Evolutionary conservation across 441 rosid species (phyloP), one percentile per base, ranked within the genome.

Genomic region (Euphorbia corollata): DNA sequence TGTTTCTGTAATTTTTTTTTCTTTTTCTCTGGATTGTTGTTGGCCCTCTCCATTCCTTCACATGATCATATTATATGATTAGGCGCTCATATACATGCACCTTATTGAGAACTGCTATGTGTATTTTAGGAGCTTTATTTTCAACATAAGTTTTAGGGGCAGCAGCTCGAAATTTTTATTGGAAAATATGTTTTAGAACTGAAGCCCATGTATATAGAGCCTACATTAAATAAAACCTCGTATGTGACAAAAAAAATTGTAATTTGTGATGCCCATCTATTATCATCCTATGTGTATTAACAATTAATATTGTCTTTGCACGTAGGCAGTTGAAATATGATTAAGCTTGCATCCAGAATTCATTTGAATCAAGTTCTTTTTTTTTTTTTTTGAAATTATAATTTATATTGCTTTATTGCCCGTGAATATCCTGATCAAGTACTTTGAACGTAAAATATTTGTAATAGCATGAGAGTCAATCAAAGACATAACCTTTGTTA

Each of bases 331-430:
- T 38, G n/a, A 43, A 55, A n/a, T 43, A 65, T 10, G 34, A 38
- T 15, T 16, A 56, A 45, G 48, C 68, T 67, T 63, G 61, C 53
- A 68, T 45, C 39, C 23, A 55, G 2, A 53, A 20, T 65, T 43
- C 69, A 39, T 63, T 62, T 24, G 15, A 32, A 57, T 57, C 63
- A 36, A 12, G 18, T 41, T 41, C 30, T 16, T 43, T 8, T 2
- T 32, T 32, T 36, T 43, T 63, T 45, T 19, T n/a, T 63, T 15
- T 61, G 47, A 19, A 41, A 48, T 0, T 30, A 47, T 57, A 47
- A 22, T 18, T 39, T 27, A 36, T 36, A 36, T 2, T 36, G 41
- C 8, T 48, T 70, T 36, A 6, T 0, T 36, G 41, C 41, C 48
- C 62, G 27, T 6, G 30, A 59, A 59, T 64, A 58, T 20, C 10